These are phyloP conservation scores for Amoeboaphelidium protococcarum DNA, from an alignment of 371 early-diverging fungal genomes.

Conservation along the genomic window DNA sequence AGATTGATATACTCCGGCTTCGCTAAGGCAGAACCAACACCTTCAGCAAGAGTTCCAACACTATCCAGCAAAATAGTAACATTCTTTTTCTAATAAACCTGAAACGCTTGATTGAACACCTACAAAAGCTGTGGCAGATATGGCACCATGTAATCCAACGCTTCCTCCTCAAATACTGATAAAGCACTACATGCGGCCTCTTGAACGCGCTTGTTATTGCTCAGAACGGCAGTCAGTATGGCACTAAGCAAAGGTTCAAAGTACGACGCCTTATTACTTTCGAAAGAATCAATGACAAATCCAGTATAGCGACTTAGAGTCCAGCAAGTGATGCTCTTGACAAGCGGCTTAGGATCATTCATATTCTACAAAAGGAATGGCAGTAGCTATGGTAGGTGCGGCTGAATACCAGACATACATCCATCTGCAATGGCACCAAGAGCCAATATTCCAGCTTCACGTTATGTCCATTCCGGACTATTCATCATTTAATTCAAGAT, in stretches of 20 bases:
- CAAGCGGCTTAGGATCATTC: conserved; percentile 56
- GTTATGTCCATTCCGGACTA: conserved; percentile 55
- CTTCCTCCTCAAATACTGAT: conserved; percentile 70
- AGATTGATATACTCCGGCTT: conserved; percentile 36
- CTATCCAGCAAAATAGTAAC: conserved; percentile 70
- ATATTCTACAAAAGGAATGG: conserved; percentile 53
- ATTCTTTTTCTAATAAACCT: conserved; percentile 62
- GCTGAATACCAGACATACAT: conserved; percentile 56
- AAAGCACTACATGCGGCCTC: conserved; percentile 83
- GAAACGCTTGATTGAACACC: conserved; percentile 42
- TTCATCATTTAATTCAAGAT: conserved; percentile 46
- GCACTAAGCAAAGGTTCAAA: conserved; percentile 5
- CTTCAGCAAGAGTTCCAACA: conserved; percentile 70
- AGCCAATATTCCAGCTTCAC: conserved; percentile 82
- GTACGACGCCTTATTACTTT: conserved; percentile 9
- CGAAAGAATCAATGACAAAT: conserved; percentile 43
- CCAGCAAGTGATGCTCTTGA: conserved; percentile 93
- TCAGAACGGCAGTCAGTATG: conserved; percentile 42
- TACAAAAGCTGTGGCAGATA: conserved; percentile 52
- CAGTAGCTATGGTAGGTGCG: conserved; percentile 55
- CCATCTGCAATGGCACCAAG: conserved; percentile 88
- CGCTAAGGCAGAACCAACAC: conserved; percentile 49
- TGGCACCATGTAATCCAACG: conserved; percentile 41
- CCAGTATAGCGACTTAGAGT: conserved; percentile 68
- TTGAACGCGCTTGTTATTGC: conserved; percentile 77